These are phyloP conservation scores for Gypsophila paniculata DNA, from an alignment of 179 eudicot species.

Conservation along the genomic window DNA sequence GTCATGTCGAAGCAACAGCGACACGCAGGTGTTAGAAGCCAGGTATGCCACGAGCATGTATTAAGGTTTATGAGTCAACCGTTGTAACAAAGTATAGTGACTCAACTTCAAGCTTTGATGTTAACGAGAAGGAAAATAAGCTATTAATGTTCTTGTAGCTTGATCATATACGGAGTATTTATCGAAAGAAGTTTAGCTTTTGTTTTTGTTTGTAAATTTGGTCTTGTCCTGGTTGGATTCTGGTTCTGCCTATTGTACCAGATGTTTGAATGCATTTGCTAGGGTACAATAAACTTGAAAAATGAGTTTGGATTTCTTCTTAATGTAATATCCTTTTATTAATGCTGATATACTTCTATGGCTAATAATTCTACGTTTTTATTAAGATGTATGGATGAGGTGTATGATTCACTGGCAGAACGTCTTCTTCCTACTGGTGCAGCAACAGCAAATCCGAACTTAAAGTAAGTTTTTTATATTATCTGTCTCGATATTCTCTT, in stretches of 20 bases:
- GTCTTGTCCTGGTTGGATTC: neutral
- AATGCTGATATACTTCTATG: neutral
- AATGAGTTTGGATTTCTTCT: neutral
- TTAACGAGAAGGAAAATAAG: neutral
- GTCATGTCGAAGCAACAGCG: constrained; percentile 46
- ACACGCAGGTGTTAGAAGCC: constrained; percentile 48
- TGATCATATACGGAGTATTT: neutral
- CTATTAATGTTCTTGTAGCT: neutral
- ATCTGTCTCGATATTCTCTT: neutral
- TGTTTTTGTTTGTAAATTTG: neutral
- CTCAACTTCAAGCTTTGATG: neutral
- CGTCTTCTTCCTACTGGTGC: constrained; percentile 77
- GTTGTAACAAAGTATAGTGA: neutral
- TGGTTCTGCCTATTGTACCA: neutral
- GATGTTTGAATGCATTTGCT: neutral
- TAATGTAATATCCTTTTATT: neutral
- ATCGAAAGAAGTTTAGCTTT: neutral
- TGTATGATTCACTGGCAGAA: constrained; percentile 70
- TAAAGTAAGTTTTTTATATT: constrained; percentile 53
- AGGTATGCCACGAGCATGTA: constrained; percentile 38
- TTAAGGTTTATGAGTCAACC: neutral
- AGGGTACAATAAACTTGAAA: neutral
- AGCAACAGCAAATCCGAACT: constrained; percentile 49
- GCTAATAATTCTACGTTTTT: constrained; percentile 14
- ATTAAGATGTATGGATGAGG: constrained; percentile 78